phyloP scores from a whole-genome alignment of 1,284 basidiomycete genomes.

The Neonothopanus nambi region DNA sequence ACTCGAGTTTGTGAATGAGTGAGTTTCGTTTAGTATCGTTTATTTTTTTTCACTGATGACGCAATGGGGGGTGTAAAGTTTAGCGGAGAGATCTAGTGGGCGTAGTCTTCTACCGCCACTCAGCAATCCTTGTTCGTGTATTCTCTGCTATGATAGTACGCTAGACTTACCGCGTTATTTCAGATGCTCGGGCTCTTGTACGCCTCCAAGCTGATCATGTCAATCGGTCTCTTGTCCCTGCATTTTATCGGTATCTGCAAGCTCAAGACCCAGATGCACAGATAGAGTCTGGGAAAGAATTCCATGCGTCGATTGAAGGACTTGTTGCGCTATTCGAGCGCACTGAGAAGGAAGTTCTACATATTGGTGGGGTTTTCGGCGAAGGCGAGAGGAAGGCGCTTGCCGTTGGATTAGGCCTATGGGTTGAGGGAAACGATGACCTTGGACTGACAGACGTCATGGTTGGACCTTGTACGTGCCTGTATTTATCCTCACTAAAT shows the following conservation, averaged over 20 bases:
- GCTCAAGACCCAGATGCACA: constrained; percentile 66
- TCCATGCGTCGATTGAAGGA: constrained; percentile 51
- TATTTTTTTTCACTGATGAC: not conserved
- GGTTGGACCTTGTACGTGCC: constrained; percentile 68
- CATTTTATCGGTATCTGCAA: constrained; percentile 80
- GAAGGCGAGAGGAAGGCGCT: constrained; percentile 36
- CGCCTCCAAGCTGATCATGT: constrained; percentile 71
- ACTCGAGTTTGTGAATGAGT: constrained; percentile 76
- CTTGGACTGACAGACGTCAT: constrained; percentile 71
- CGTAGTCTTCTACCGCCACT: constrained; percentile 57
- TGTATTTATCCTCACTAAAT: not conserved
- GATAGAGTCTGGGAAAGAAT: constrained; percentile 56
- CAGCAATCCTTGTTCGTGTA: constrained; percentile 57
- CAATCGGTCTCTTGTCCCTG: constrained; percentile 65
- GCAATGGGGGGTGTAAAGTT: not conserved
- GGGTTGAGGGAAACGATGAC: constrained; percentile 53
- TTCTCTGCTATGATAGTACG: not conserved
- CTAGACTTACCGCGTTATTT: constrained; percentile 3
- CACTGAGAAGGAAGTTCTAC: constrained; percentile 47
- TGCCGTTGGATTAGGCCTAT: constrained; percentile 47
- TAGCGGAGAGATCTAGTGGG: constrained; percentile 27
- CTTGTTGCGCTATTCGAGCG: constrained; percentile 63
- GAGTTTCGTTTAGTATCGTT: constrained; percentile 26
- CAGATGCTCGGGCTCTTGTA: constrained; percentile 66
- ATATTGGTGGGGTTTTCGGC: constrained; percentile 34